These are phyloP conservation scores for Geranium rotundifolium DNA, from an alignment of 345 rosid genomes.

Conservation along the genomic window DNA sequence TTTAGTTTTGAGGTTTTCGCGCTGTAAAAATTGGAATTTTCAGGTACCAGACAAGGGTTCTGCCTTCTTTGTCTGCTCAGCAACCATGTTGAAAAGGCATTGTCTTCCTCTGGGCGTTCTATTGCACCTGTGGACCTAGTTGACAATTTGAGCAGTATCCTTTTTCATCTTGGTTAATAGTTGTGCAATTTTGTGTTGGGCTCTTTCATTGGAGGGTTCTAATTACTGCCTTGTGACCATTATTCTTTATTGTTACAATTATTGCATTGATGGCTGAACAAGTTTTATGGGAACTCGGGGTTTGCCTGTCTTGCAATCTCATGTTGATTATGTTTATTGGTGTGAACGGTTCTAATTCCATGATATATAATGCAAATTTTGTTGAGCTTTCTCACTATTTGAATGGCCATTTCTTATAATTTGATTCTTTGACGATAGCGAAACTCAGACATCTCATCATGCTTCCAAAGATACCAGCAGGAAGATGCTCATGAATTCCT, in stretches of 20 bases:
- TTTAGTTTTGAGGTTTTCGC: neutral
- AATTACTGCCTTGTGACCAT: neutral
- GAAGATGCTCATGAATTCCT: slow-evolving; percentile 91
- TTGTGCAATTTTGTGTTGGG: neutral
- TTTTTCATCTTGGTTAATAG: neutral
- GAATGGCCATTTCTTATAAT: neutral
- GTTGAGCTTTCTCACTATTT: neutral
- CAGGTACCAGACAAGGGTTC: slow-evolving; percentile 47
- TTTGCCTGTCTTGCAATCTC: neutral
- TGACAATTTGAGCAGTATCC: slow-evolving; percentile 65
- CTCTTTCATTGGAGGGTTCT: neutral
- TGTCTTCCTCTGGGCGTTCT: slow-evolving; percentile 32
- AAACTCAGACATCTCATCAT: slow-evolving; percentile 40
- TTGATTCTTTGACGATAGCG: slow-evolving; percentile 28
- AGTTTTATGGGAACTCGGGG: neutral
- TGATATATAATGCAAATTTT: neutral
- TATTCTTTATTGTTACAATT: neutral
- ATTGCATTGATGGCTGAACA: neutral
- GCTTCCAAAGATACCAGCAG: slow-evolving; percentile 49
- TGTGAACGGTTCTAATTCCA: neutral
- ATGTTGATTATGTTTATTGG: neutral
- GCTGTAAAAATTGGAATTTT: slow-evolving; percentile 11
- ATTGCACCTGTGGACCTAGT: slow-evolving; percentile 38
- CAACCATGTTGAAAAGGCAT: slow-evolving; percentile 39
- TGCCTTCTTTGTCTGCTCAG: slow-evolving; percentile 45